These are phyloP conservation scores for Diplodia intermedia DNA, from an alignment of 2,329 filamentous ascomycete species.

Conservation along the genomic window DNA sequence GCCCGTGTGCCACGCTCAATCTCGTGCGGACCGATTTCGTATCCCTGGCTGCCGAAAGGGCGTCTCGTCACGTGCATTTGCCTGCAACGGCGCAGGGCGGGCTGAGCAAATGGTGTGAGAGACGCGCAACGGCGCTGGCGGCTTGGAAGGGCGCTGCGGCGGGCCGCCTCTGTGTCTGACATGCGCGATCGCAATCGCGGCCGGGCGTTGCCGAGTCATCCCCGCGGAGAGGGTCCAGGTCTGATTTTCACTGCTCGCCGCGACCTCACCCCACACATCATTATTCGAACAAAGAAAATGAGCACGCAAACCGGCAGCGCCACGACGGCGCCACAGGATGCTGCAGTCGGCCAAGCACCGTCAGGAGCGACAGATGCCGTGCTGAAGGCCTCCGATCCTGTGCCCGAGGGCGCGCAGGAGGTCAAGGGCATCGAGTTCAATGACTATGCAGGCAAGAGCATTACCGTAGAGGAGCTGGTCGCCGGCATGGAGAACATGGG, in stretches of 20 bases:
- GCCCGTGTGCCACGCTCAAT: background rate
- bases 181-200: slow-evolving; percentile 24
- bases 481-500: slow-evolving; percentile 85
- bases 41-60: slow-evolving; percentile 2
- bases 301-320: slow-evolving; percentile 23
- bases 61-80: background rate
- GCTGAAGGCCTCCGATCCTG: slow-evolving; percentile 80
- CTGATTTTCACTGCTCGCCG: slow-evolving; percentile 22
- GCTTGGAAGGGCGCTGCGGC: background rate
- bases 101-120: slow-evolving; percentile 17
- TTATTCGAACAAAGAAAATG: slow-evolving; percentile 27
- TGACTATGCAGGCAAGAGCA: slow-evolving; percentile 72
- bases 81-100: slow-evolving; percentile 2
- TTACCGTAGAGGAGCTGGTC: slow-evolving; percentile 86
- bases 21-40: slow-evolving; percentile 24
- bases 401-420: slow-evolving; percentile 77
- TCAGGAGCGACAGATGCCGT: slow-evolving; percentile 73
- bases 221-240: slow-evolving; percentile 21
- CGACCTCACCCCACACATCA: slow-evolving; percentile 28
- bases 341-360: slow-evolving; percentile 44
- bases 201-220: slow-evolving; percentile 22
- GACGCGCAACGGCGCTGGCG: slow-evolving; percentile 18
- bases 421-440: slow-evolving; percentile 95
- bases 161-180: slow-evolving; percentile 12
- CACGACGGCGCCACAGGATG: background rate